phyloP scores from a whole-genome alignment of 2,329 filamentous ascomycete genomes.

The Setomelanomma holmii region DNA sequence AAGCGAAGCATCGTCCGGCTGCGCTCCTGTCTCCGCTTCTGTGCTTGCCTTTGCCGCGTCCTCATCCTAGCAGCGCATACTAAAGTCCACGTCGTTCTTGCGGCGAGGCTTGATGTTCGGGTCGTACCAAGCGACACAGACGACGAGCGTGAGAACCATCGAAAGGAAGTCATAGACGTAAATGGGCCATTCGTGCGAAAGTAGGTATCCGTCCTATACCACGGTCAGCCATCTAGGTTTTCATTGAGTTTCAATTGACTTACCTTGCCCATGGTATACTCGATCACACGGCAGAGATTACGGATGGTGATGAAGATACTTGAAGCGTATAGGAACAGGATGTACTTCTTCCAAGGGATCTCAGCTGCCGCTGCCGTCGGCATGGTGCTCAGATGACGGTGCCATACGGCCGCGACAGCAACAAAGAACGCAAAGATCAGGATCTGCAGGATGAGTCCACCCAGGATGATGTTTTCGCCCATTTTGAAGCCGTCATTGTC shows the following conservation, averaged over 20 bases:
- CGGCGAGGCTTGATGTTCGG: slow-evolving; percentile 30
- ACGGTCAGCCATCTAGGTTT: slow-evolving; percentile 10
- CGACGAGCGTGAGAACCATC: slow-evolving; percentile 31
- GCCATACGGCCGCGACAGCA: slow-evolving; percentile 57
- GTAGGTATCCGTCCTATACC: slow-evolving; percentile 30
- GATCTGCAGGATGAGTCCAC: slow-evolving; percentile 64
- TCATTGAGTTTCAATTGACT: neutral
- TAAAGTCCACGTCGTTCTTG: slow-evolving; percentile 30
- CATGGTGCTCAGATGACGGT: slow-evolving; percentile 50
- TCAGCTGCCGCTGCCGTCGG: slow-evolving; percentile 34
- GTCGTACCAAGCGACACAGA: slow-evolving; percentile 36
- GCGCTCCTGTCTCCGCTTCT: neutral
- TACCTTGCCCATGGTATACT: slow-evolving; percentile 51
- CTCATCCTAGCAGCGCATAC: slow-evolving; percentile 16
- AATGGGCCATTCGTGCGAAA: slow-evolving; percentile 33
- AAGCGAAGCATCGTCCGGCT: slow-evolving; percentile 9
- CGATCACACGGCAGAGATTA: slow-evolving; percentile 57
- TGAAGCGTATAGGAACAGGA: slow-evolving; percentile 49
- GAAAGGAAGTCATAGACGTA: slow-evolving; percentile 38
- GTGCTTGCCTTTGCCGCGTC: neutral
- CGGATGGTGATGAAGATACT: slow-evolving; percentile 54
- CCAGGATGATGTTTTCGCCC: slow-evolving; percentile 63
- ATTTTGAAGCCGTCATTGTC: slow-evolving; percentile 33
- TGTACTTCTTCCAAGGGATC: slow-evolving; percentile 44
- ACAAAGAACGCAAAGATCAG: slow-evolving; percentile 65